Percentiles rank a stretch among this genome's conserved stretches.
Conservation (phyloP, 352 stramenopile species). For the Phytophthora megakarya region DNA sequence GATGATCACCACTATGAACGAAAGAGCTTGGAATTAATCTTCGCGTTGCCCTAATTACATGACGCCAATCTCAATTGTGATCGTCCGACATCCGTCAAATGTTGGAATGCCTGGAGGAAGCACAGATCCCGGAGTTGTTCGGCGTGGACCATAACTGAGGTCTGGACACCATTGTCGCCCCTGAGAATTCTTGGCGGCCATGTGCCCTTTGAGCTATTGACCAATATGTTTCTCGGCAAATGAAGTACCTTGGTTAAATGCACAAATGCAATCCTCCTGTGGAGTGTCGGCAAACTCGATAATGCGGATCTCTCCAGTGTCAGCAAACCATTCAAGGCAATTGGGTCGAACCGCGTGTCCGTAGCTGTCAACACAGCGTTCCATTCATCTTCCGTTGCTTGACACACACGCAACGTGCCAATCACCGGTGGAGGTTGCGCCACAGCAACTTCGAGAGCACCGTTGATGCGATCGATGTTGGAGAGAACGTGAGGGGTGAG, state of each 20-base stretch:
- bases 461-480: constrained; percentile 45
- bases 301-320: constrained; percentile 42
- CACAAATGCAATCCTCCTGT: constrained; percentile 26
- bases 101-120: constrained; percentile 14
- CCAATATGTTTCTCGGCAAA: constrained; percentile 9
- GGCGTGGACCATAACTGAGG: constrained; percentile 38
- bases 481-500: constrained; percentile 10
- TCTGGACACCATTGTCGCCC: constrained; percentile 35
- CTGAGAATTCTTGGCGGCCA: constrained; percentile 34
- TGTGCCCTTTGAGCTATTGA: constrained; percentile 21
- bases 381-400: constrained; percentile 42
- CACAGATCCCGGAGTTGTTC: constrained; percentile 32
- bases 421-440: constrained; percentile 30
- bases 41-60: too few species aligned
- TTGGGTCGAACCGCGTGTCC: constrained; percentile 29
- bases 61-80: too few species aligned
- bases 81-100: too few species aligned
- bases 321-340: constrained; percentile 46
- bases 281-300: constrained; percentile 32
- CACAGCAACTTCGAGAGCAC: constrained; percentile 44
- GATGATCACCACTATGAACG: too few species aligned
- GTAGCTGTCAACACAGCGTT: constrained; percentile 20
- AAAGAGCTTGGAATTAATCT: too few species aligned
- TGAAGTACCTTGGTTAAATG: neutral
- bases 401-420: constrained; percentile 30